A percentile compares a stretch with the other conserved stretches of the same genome.
phyloP scores from a whole-genome alignment of 441 rosid species.

The Populus hybrid region DNA sequence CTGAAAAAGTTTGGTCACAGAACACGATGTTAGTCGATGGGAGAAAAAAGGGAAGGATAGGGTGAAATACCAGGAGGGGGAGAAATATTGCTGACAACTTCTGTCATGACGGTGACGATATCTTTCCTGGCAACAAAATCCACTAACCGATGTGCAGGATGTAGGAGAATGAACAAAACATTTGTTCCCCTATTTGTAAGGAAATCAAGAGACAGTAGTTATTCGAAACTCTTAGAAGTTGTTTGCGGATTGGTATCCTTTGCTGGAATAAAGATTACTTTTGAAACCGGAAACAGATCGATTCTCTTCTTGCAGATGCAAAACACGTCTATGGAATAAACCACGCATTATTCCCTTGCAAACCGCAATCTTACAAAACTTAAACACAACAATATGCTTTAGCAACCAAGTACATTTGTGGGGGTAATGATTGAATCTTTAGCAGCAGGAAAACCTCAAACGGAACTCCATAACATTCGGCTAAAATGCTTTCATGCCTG shows the following conservation, averaged over 20 bases:
- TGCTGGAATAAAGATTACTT: not conserved
- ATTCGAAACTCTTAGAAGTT: not conserved
- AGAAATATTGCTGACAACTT: not conserved
- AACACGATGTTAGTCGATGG: not conserved
- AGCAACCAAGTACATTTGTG: not conserved
- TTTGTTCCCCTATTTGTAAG: too few species aligned
- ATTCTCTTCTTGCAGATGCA: slow-evolving; percentile 2
- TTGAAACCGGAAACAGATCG: not conserved
- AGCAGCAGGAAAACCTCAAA: not conserved
- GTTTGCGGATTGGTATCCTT: not conserved
- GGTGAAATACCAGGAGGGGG: not conserved
- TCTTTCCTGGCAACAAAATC: not conserved
- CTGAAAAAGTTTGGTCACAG: not conserved
- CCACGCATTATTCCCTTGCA: too few species aligned
- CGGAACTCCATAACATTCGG: not conserved
- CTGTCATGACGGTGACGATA: not conserved
- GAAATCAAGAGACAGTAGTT: not conserved
- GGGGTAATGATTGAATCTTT: not conserved
- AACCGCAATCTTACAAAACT: too few species aligned
- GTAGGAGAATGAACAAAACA: not conserved
- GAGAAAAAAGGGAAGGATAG: not conserved
- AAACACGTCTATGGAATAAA: too few species aligned
- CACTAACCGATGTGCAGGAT: too few species aligned
- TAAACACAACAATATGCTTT: too few species aligned
- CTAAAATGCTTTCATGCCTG: too few species aligned